A percentile compares a stretch with the other conserved stretches of the same genome.
Conservation (phyloP, 2,329 filamentous ascomycete genomes). For the Exophiala sideris region DNA sequence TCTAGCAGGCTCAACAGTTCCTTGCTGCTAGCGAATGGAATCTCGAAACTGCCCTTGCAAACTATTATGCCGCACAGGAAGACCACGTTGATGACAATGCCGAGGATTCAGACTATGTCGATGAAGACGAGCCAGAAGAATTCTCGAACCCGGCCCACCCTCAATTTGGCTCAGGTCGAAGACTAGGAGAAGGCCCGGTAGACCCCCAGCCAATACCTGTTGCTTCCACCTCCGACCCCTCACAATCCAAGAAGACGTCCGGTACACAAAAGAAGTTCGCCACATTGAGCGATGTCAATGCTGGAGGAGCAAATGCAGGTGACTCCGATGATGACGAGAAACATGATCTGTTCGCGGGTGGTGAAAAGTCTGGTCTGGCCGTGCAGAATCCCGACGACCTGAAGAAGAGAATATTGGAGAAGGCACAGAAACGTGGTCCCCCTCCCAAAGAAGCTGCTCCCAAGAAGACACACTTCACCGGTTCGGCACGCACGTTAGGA, state of each 20-base stretch:
- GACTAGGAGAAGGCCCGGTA: constrained; percentile 33
- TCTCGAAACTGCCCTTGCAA: constrained; percentile 58
- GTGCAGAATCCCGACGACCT: constrained; percentile 61
- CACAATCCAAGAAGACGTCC: constrained; percentile 32
- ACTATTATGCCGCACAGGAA: constrained; percentile 55
- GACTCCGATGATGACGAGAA: constrained; percentile 53
- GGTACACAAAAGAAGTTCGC: constrained; percentile 46
- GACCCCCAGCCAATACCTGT: constrained; percentile 28
- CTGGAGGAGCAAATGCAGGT: constrained; percentile 38
- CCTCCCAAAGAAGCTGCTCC: constrained; percentile 20
- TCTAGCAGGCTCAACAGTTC: constrained; percentile 61
- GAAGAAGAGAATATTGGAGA: constrained; percentile 51
- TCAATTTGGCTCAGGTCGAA: constrained; percentile 31
- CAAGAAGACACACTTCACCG: constrained; percentile 51
- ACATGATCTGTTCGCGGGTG: constrained; percentile 61
- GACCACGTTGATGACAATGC: constrained; percentile 29
- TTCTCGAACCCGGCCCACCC: constrained; percentile 12
- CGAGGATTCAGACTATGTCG: constrained; percentile 29
- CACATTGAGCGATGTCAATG: constrained; percentile 44
- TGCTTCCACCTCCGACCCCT: constrained; percentile 32
- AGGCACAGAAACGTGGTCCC: constrained; percentile 38
- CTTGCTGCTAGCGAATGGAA: constrained; percentile 66
- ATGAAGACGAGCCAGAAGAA: constrained; percentile 28
- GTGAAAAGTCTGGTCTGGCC: constrained; percentile 65
- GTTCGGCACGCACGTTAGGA: constrained; percentile 62